Evolutionary conservation across 805 yeast genomes (phyloP).

Genomic region (Metschnikowia gruessii): DNA sequence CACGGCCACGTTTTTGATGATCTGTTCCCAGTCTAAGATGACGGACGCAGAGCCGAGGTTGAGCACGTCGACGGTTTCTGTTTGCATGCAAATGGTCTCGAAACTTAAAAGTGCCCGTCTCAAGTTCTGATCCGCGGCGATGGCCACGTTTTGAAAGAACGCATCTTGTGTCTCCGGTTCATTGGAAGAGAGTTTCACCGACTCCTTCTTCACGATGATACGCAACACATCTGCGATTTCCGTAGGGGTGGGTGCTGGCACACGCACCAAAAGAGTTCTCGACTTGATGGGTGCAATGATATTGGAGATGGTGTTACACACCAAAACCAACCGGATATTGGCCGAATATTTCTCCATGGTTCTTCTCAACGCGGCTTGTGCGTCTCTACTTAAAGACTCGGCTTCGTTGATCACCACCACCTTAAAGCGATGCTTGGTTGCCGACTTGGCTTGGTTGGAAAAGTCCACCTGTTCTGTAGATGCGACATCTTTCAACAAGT

Average conservation of each 20-base stretch:
- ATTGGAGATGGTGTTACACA: conserved; percentile 87
- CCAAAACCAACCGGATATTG: conserved; percentile 76
- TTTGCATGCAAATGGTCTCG: conserved; percentile 78
- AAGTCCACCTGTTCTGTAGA: conserved; percentile 95
- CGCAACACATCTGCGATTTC: conserved; percentile 59
- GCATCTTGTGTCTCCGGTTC: conserved; percentile 32
- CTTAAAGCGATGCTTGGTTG: conserved; percentile 55
- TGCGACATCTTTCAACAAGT: conserved; percentile 88
- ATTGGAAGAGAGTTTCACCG: conserved; percentile 38
- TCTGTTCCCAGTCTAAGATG: conserved; percentile 87
- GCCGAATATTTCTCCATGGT: conserved; percentile 94
- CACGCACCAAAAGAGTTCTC: conserved; percentile 82
- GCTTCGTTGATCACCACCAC: conserved; percentile 90
- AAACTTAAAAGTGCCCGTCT: conserved; percentile 74
- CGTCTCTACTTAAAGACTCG: conserved; percentile 84
- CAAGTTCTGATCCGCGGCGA: conserved; percentile 62
- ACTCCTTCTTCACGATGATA: conserved; percentile 58
- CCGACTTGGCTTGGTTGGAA: conserved; percentile 41
- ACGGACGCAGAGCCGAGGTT: conserved; percentile 41
- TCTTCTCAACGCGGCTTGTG: conserved; percentile 92
- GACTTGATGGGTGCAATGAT: conserved; percentile 94
- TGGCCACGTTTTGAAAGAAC: conserved; percentile 52
- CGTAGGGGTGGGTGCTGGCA: conserved; percentile 68
- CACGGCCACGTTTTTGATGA: conserved; percentile 61
- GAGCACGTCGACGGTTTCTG: conserved; percentile 45